Conservation (phyloP, 1,284 basidiomycete species). For the Sporisorium exsertum region DNA sequence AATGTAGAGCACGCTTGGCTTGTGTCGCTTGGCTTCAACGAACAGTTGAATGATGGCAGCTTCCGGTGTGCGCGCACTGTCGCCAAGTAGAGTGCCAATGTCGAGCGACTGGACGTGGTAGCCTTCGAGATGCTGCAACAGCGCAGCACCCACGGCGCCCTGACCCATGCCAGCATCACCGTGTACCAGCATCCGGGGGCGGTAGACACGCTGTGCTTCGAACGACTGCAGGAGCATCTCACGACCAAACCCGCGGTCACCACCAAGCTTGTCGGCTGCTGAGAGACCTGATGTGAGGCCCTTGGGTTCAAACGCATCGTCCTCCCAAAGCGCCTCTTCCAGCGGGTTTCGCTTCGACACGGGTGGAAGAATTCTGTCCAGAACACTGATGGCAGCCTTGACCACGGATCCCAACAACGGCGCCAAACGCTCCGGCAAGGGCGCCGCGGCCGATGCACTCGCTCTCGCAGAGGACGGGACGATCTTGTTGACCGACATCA, state of each 20-base stretch:
- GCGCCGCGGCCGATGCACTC: conserved; percentile 83
- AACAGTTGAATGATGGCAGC: conserved; percentile 96
- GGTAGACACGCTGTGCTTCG: conserved; percentile 88
- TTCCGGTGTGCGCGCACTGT: conserved; percentile 89
- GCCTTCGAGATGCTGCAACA: conserved; percentile 92
- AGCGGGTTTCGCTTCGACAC: conserved; percentile 72
- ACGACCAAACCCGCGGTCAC: conserved; percentile 60
- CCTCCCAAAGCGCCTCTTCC: conserved; percentile 87
- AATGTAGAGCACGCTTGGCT: conserved; percentile 94
- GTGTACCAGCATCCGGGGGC: conserved; percentile 87
- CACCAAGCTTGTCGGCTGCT: conserved; percentile 50
- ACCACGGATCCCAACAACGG: conserved; percentile 81
- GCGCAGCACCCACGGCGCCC: conserved; percentile 85
- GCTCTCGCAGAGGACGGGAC: conserved; percentile 95
- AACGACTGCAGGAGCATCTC: conserved; percentile 76
- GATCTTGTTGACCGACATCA: conserved; percentile 86
- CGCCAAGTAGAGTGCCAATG: conserved; percentile 86
- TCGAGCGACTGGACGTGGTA: conserved; percentile 95
- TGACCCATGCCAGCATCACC: conserved; percentile 91
- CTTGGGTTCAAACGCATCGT: conserved; percentile 75
- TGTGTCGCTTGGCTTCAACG: conserved; percentile 95
- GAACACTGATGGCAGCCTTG: conserved; percentile 78
- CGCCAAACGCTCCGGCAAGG: conserved; percentile 86
- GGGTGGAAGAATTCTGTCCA: conserved; percentile 72
- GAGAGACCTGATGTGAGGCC: conserved; percentile 31